Base-by-base conservation (phyloP, 352 stramenopile genomes). In the Globisporangium megalacanthum region DNA sequence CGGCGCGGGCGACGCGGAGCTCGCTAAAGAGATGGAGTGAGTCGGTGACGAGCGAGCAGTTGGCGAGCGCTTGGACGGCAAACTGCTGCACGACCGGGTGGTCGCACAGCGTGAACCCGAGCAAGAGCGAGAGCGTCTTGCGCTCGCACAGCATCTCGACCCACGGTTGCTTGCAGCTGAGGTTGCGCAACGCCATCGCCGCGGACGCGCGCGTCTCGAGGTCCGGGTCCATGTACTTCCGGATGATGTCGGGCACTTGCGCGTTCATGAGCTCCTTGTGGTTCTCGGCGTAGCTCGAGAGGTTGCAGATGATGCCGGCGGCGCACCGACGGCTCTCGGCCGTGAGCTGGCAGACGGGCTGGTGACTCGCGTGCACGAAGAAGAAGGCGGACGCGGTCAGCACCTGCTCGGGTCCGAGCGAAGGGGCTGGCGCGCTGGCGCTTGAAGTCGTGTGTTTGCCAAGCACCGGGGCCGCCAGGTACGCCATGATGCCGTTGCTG, bases 71-170 rank as follows among this genome's bases (percentile, higher is more conserved):
- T 55, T 91, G 72, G 14, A 86, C 72, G 0, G 75, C 77, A 55
- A 90, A 90, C 36, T 86, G 81, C 10, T 67, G 64, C 5, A 89
- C 81, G 0, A 85, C 63, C 0, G 66, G 63, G n/a, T 90, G 66
- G 0, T 79, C 70, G 13, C 61, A 73, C 35, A 82, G 72, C 5
- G 76, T 78, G 20, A 88, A 90, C 1, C 51, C 31, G 39, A 91
- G 71, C 14, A 91, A 44, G 35, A 93, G 65, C 8, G 75, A 64
- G 46, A 93, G 57, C 4, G 73, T 88, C 41, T 86, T 83, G 1
- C 83, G 73, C 29, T 89, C 79, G 37, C 83, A 91, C 3, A 93
- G 66, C 75, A 93, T 79, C 58, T 93, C 83, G 10, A 89, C 83
- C 77, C 80, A 91, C 4, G 75, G 76, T 46, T 88, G 75, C 15